phyloP scores from a whole-genome alignment of 2,329 filamentous ascomycete genomes.

The Beauveria pseudobassiana region DNA sequence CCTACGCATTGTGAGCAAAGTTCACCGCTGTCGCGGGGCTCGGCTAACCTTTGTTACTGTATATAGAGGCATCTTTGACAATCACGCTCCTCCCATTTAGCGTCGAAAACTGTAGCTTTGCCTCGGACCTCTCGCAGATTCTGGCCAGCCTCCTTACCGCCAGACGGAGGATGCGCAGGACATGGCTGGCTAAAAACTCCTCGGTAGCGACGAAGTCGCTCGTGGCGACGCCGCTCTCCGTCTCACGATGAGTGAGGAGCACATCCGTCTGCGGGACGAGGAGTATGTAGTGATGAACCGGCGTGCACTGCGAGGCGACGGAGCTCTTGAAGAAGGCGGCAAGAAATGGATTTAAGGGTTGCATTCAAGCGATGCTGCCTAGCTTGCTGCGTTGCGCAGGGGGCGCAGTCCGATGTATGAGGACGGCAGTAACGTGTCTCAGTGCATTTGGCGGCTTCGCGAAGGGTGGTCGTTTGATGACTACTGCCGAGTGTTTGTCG shows the following conservation, averaged over 20 bases:
- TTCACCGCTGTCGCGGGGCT: background rate
- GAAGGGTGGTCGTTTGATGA: background rate
- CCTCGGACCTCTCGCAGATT: conserved; percentile 79
- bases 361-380: conserved; percentile 53
- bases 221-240: conserved; percentile 70
- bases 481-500: background rate
- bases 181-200: conserved; percentile 95
- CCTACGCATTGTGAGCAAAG: conserved; percentile 41
- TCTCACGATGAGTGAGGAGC: conserved; percentile 79
- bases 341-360: conserved; percentile 97
- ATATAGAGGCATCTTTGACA: conserved; percentile 86
- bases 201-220: conserved; percentile 80
- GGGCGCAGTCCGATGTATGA: background rate
- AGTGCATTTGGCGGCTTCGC: background rate
- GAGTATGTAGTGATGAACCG: conserved; percentile 85
- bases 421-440: background rate
- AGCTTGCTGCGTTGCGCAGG: background rate
- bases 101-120: conserved; percentile 91
- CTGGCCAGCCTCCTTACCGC: conserved; percentile 47
- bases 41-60: conserved; percentile 82
- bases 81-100: conserved; percentile 89
- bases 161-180: conserved; percentile 67
- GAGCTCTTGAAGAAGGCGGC: conserved; percentile 98
- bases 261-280: conserved; percentile 91
- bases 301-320: conserved; percentile 82